Evolutionary conservation across 202 grass and related monocot genomes (phyloP).

Genomic region (Brachypodium distachyon): DNA sequence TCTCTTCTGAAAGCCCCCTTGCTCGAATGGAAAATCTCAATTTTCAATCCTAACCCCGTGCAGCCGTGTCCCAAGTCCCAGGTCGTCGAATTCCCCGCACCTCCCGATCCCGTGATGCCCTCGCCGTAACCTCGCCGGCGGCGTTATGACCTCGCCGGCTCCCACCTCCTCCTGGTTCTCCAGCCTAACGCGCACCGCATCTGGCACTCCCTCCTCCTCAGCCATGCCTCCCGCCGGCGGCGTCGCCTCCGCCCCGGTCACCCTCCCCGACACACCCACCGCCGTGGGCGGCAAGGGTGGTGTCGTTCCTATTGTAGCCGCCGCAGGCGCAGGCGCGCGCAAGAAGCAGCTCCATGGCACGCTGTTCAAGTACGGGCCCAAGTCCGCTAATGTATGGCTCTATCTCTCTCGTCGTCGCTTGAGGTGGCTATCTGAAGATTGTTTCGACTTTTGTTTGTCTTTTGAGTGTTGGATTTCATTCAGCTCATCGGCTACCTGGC

Average conservation of each 20-base stretch:
- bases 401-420: not conserved
- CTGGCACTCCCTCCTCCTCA: conserved; percentile 28
- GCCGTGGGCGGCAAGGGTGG: not conserved
- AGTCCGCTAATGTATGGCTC: conserved; percentile 50
- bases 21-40: no score
- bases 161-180: conserved; percentile 73
- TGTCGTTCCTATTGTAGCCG: conserved; percentile 11
- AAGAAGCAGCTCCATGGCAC: conserved; percentile 50
- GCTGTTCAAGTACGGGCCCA: conserved; percentile 84
- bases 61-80: not conserved
- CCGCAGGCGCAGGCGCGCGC: not conserved
- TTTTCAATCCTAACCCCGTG: no score
- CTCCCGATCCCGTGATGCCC: conserved; percentile 10
- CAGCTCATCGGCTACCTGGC: not conserved
- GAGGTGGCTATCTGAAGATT: not conserved
- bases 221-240: conserved; percentile 20
- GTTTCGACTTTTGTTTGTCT: not conserved
- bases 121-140: conserved; percentile 22
- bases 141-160: conserved; percentile 36
- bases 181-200: conserved; percentile 43
- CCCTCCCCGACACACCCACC: conserved; percentile 12
- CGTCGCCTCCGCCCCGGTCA: conserved; percentile 31
- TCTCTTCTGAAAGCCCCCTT: no score
- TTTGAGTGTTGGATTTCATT: not conserved
- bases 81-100: not conserved